Percentiles rank a stretch among this genome's conserved stretches.
Conservation (phyloP, 2,329 filamentous ascomycete species). For the Nothomitra cinnamomea region DNA sequence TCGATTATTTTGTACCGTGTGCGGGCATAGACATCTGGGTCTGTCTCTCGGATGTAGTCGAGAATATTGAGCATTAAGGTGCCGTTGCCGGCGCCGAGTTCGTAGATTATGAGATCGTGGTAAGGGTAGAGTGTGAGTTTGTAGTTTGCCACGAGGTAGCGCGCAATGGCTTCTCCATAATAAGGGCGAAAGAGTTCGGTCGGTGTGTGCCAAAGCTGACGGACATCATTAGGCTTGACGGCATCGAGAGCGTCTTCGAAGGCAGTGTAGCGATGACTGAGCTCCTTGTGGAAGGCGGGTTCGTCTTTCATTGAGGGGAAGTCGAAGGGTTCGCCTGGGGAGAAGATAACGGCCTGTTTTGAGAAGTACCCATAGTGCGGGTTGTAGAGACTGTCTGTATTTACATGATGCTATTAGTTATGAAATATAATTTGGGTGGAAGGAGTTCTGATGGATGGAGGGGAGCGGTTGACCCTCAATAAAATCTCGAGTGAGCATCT, state of each 20-base stretch:
- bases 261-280: conserved; percentile 66
- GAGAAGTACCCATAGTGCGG: conserved; percentile 92
- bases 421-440: background rate
- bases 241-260: conserved; percentile 82
- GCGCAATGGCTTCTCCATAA: conserved; percentile 93
- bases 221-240: conserved; percentile 50
- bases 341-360: conserved; percentile 92
- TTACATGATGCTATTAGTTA: background rate
- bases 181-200: conserved; percentile 93
- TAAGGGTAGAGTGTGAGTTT: conserved; percentile 87
- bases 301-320: conserved; percentile 72
- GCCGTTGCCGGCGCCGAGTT: conserved; percentile 94
- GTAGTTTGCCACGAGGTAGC: conserved; percentile 91
- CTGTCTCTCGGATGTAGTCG: conserved; percentile 79
- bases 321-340: conserved; percentile 76
- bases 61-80: conserved; percentile 97
- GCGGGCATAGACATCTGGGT: conserved; percentile 83
- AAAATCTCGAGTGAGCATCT: conserved; percentile 96
- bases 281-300: conserved; percentile 59
- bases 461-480: conserved; percentile 54
- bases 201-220: conserved; percentile 95
- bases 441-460: background rate
- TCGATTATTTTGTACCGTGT: conserved; percentile 94
- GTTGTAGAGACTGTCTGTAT: conserved; percentile 77
- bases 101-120: conserved; percentile 93